Evolutionary conservation across 148 eudicot species (phyloP), one percentile per base, ranked within the genome.

Genomic region (Heliosperma pusillum): DNA sequence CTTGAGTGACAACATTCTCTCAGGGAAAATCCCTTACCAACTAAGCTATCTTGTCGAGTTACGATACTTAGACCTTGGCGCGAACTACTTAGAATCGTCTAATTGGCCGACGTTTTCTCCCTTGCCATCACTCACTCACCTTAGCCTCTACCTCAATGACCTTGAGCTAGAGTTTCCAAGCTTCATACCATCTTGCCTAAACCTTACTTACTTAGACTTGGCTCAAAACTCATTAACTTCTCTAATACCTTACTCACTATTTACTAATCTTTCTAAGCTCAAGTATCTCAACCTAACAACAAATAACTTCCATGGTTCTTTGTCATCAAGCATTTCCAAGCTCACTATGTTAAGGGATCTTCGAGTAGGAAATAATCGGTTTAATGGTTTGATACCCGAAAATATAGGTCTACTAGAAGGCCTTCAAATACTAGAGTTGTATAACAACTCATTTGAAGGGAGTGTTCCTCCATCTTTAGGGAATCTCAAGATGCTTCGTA

Each of bases 401-500:
- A 44, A 61, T 76, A 45, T 79, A 36, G 70, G 78, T 45, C 21
- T 58, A 16, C n/a, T 79, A 3, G 16, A 69, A 8, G 57, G 62
- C 75, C 85, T 86, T 61, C 62, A 75, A 72, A 50, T 85, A 21
- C 40, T 88, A 61, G 91, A 85, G 22, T 20, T 90, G 64, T 80
- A 75, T 74, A 71, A 80, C 66, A 89, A 89, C 76, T 78, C 83
- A 58, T 63, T 90, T 80, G 71, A 72, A 75, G 90, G 92, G 61
- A 73, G 65, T 10, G 77, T 88, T 19, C 95, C 96, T 69, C 47
- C 86, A 67, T 87, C 88, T 52, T 25, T 90, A 24, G 89, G 96
- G 55, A 80, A 81, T 27, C 85, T 90, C 33, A 81, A 70, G 53
- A 79, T 78, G 70, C 92, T 90, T 63, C 76, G 72, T 57, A 2